Conservation (phyloP, 495 filamentous ascomycete species). For the Lichenothelia convexa region DNA sequence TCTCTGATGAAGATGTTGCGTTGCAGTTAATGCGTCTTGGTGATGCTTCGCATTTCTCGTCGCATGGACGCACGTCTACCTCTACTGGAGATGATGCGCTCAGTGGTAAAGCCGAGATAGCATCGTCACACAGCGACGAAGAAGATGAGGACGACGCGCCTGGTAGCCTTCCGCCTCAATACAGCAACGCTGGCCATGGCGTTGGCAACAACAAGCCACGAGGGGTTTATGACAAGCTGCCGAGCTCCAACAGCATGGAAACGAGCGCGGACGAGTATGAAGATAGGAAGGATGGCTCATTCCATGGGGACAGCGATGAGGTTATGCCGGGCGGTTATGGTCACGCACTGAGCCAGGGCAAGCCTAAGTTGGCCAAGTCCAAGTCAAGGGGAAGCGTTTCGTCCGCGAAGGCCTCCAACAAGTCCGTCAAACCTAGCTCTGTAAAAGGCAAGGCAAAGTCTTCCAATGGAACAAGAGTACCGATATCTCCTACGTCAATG, state of each 20-base stretch:
- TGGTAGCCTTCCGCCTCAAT: constrained; percentile 40
- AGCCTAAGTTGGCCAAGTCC: constrained; percentile 17
- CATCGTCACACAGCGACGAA: constrained; percentile 69
- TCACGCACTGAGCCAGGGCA: constrained; percentile 12
- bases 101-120: constrained; percentile 67
- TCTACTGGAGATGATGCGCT: constrained; percentile 85
- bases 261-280: constrained; percentile 49
- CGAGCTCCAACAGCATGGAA: constrained; percentile 50
- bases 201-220: constrained; percentile 20
- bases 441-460: constrained; percentile 35
- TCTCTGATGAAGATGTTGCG: constrained; percentile 95
- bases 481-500: constrained; percentile 50
- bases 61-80: constrained; percentile 70
- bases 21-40: constrained; percentile 89
- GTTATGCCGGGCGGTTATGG: constrained; percentile 10
- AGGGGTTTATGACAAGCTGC: constrained; percentile 43
- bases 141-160: constrained; percentile 49
- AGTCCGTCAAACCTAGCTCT: constrained; percentile 6
- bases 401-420: constrained; percentile 11
- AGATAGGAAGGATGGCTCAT: constrained; percentile 39
- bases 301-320: constrained; percentile 35
- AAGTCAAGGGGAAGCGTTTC: constrained; percentile 2
- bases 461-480: constrained; percentile 26
- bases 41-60: constrained; percentile 72
- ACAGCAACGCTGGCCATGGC: constrained; percentile 16